These are phyloP conservation scores for Macrocystidia cucumis DNA, from an alignment of 1,284 basidiomycete species.

Conservation along the genomic window DNA sequence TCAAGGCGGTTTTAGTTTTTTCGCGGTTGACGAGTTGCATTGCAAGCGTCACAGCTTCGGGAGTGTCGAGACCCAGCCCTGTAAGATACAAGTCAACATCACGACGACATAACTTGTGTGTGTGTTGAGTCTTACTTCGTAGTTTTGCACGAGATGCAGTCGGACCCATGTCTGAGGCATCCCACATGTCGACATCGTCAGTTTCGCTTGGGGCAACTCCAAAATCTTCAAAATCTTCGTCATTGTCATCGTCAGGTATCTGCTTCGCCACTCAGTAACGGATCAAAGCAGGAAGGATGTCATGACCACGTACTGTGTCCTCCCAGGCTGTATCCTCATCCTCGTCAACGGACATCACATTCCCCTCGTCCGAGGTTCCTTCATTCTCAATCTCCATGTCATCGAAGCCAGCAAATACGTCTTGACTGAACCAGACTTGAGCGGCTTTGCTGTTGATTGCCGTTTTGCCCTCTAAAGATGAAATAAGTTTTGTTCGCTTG, in stretches of 20 bases:
- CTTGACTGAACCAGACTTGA: constrained; percentile 93
- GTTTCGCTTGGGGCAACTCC: constrained; percentile 68
- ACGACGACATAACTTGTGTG: background rate
- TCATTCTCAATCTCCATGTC: constrained; percentile 36
- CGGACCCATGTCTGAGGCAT: constrained; percentile 71
- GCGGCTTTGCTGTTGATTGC: constrained; percentile 43
- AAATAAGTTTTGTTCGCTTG: constrained; percentile 35
- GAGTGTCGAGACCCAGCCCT: constrained; percentile 86
- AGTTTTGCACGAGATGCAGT: too few species aligned
- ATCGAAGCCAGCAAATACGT: constrained; percentile 78
- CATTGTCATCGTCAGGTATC: too few species aligned
- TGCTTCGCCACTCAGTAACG: too few species aligned
- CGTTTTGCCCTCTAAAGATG: constrained; percentile 27
- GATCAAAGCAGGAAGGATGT: too few species aligned
- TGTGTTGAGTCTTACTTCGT: too few species aligned
- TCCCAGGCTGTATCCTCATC: constrained; percentile 12
- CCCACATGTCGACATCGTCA: constrained; percentile 71
- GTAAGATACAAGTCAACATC: constrained; percentile 5
- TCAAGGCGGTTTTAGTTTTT: constrained; percentile 82
- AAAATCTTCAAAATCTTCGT: too few species aligned
- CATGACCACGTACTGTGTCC: constrained; percentile 12
- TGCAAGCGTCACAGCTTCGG: constrained; percentile 90
- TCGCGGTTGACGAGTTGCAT: constrained; percentile 90
- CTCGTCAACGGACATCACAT: constrained; percentile 25
- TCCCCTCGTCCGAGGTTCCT: constrained; percentile 28